Evolutionary conservation across 2,329 filamentous ascomycete genomes (phyloP).

Genomic region (Botrytis medusae): DNA sequence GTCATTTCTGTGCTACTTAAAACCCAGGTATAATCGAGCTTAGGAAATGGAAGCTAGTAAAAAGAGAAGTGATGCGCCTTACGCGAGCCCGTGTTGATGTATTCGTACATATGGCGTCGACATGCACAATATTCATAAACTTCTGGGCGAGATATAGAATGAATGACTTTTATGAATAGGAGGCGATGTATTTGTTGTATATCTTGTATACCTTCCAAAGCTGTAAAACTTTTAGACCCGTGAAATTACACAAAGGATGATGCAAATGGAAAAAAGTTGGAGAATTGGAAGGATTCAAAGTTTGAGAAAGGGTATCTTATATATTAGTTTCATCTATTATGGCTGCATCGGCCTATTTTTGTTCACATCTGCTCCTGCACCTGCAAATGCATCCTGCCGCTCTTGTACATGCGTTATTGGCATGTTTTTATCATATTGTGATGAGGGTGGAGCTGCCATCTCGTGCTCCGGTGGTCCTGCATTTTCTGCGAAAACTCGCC

Average conservation of each 20-base stretch:
- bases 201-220: neutral
- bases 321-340: conserved; percentile 1
- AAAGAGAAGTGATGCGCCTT: neutral
- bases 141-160: neutral
- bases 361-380: neutral
- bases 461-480: neutral
- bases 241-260: neutral
- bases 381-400: neutral
- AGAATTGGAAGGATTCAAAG: neutral
- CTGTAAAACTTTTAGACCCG: neutral
- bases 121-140: neutral
- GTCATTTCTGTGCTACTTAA: too few species aligned
- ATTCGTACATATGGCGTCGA: neutral
- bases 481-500: neutral
- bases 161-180: neutral
- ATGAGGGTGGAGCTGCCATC: neutral
- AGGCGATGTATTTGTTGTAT: neutral
- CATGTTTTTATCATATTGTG: neutral
- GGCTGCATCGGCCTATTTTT: neutral
- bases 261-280: neutral
- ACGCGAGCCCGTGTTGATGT: neutral
- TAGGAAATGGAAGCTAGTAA: neutral
- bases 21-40: neutral
- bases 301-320: neutral
- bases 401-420: conserved; percentile 4